Base-by-base conservation (phyloP, 768 basidiomycete genomes). In the Xanthoconium stramineum region DNA sequence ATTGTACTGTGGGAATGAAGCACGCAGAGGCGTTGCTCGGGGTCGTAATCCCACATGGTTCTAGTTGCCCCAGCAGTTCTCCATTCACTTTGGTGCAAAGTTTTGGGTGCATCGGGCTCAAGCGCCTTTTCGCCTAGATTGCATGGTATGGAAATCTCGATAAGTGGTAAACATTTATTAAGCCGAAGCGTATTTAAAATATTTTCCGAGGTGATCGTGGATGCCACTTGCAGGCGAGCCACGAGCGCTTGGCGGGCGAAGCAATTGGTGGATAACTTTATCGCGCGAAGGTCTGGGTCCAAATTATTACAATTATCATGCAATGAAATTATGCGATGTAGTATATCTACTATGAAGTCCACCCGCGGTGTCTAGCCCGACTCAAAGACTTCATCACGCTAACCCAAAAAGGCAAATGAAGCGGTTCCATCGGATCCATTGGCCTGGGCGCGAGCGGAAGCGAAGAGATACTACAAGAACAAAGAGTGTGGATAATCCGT, bases 161-260 rank as follows among this genome's bases (percentile, higher is more conserved):
- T 58, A 45, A 30, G 33, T 47, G 59, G 70, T 20, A 40, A 69
- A 60, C 58, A 57, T 37, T 65, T 10, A 54, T 58, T 40, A 47
- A 5, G 37, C 66, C 69, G 67, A 36, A 12, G 4, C 9, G 5
- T 43, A 42, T 47, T 46, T 49, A 47, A 65, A n/a, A 29, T 58
- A 36, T 47, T 33, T 33, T 47, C 70, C 69, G 69, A 70, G 42
- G 60, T 70, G 66, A 72, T 65, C 69, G 66, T 61, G 59, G 55
- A 47, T 49, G 37, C 37, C 12, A 60, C 6, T 12, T 28, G 28
- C 29, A 33, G 7, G 11, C n/a, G 36, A 48, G 38, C 47, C 36
- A 20, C 44, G 32, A 50, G 50, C 59, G 15, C 39, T 29, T 45
- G 53, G 8, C 37, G 47, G 45, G 6, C 36, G 46, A 30, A 19